Percentiles rank a stretch among this genome's conserved stretches.
Conservation (phyloP, 805 yeast genomes). For the Kodamaea sagamina region DNA sequence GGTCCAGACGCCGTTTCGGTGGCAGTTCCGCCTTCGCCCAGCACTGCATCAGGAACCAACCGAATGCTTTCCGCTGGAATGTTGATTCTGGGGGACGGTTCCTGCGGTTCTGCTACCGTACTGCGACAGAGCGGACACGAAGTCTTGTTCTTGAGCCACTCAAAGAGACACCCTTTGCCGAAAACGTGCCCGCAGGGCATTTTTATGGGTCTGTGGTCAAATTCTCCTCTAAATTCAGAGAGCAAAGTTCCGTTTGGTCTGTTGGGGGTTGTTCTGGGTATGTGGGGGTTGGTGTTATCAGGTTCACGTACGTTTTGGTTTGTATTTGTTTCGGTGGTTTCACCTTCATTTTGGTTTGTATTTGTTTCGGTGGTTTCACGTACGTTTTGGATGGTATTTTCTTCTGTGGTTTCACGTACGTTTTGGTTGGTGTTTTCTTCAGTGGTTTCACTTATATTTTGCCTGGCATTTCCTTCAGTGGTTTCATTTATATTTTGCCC, state of each 20-base stretch:
- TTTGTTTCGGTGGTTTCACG: not conserved
- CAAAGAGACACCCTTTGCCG: slow-evolving; percentile 80
- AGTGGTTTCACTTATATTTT: no score
- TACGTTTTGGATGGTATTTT: no score
- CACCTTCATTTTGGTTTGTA: not conserved
- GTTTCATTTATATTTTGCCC: no score
- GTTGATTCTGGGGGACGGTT: slow-evolving; percentile 7
- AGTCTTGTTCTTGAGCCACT: slow-evolving; percentile 75
- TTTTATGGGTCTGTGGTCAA: slow-evolving; percentile 61
- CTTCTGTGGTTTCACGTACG: no score
- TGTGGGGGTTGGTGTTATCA: not conserved
- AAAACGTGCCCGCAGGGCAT: slow-evolving; percentile 88
- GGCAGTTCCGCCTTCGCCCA: not conserved
- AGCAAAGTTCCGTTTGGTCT: slow-evolving; percentile 11
- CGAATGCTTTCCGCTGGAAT: slow-evolving; percentile 11
- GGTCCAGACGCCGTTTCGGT: slow-evolving; percentile 14
- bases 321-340: not conserved
- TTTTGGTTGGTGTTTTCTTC: no score
- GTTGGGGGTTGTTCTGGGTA: not conserved
- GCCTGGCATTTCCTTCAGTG: no score
- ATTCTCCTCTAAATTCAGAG: slow-evolving; percentile 23
- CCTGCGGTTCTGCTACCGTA: slow-evolving; percentile 36
- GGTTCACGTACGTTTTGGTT: not conserved
- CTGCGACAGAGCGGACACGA: slow-evolving; percentile 88
- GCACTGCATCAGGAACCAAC: slow-evolving; percentile 13